Conservation (phyloP, 805 yeast genomes). For the Wickerhamomyces rabaulensis region DNA sequence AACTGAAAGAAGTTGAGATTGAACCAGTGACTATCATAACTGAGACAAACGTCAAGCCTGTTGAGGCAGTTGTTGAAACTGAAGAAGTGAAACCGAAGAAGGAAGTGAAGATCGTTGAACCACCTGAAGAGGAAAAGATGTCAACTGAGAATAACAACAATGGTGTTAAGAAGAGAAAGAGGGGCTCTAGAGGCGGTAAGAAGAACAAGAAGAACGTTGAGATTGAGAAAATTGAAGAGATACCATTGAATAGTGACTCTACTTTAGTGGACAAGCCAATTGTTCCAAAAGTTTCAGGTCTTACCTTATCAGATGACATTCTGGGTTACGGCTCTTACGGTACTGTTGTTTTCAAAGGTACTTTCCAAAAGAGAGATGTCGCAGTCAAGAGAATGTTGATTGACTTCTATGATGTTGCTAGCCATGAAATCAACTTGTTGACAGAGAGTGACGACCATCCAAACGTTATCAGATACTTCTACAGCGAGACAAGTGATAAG, state of each 20-base stretch:
- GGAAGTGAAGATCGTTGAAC: conserved; percentile 25
- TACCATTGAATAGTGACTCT: not conserved
- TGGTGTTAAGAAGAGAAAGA: conserved; percentile 57
- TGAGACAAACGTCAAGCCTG: conserved; percentile 10
- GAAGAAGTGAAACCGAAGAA: conserved; percentile 11
- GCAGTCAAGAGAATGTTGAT: conserved; percentile 93
- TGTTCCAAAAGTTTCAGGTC: conserved; percentile 6
- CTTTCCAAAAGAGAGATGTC: conserved; percentile 87
- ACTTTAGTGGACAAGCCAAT: not conserved
- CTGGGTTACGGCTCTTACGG: conserved; percentile 97
- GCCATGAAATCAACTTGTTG: conserved; percentile 79
- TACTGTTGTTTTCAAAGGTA: conserved; percentile 87
- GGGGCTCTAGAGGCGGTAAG: conserved; percentile 85
- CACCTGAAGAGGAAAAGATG: conserved; percentile 18
- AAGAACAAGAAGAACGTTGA: conserved; percentile 34
- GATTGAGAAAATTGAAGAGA: not conserved
- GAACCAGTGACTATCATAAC: not conserved
- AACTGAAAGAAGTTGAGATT: conserved; percentile 21
- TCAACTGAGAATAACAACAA: conserved; percentile 16
- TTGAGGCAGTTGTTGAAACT: conserved; percentile 5
- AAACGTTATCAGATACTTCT: conserved; percentile 86
- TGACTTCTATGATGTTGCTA: conserved; percentile 90
- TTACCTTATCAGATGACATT: conserved; percentile 65
- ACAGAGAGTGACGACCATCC: conserved; percentile 97
- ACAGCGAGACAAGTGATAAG: conserved; percentile 85